phyloP scores from a whole-genome alignment of 2,329 filamentous ascomycete genomes.

The Neoscytalidium dimidiatum region DNA sequence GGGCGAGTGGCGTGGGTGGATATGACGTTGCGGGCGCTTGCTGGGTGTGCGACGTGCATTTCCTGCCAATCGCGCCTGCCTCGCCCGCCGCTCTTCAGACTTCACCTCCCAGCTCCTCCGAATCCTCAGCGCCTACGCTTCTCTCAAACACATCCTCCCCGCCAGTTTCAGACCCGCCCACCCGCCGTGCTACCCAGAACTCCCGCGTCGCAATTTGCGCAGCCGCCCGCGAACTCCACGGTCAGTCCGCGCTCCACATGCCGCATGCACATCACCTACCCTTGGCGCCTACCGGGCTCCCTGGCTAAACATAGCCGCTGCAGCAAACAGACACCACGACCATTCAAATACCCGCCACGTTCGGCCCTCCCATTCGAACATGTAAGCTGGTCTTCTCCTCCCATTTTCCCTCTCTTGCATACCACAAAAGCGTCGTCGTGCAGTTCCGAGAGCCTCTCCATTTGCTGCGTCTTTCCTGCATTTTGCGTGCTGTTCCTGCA shows the following conservation, averaged over 20 bases:
- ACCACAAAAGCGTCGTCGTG: neutral
- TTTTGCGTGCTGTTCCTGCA: neutral
- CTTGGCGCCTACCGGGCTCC: conserved; percentile 13
- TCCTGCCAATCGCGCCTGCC: conserved; percentile 17
- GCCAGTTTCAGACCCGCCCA: neutral
- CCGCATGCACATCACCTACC: conserved; percentile 14
- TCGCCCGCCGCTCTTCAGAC: neutral
- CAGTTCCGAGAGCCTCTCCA: neutral
- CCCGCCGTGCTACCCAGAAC: neutral
- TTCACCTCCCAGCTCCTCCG: conserved; percentile 4
- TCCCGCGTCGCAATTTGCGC: conserved; percentile 3
- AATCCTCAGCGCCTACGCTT: neutral
- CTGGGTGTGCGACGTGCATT: neutral
- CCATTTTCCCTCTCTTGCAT: conserved; percentile 3
- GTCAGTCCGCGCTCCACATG: neutral
- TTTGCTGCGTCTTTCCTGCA: conserved; percentile 15
- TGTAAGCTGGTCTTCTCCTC: conserved; percentile 41
- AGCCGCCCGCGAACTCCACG: conserved; percentile 5
- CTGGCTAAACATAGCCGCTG: neutral
- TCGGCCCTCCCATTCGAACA: conserved; percentile 22
- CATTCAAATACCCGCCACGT: neutral
- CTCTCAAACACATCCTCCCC: neutral
- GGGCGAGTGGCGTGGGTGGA: neutral
- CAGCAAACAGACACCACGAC: no score
- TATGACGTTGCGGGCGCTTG: conserved; percentile 19